These are phyloP conservation scores for Patellaria atrata DNA, from an alignment of 495 filamentous ascomycete genomes.

Conservation along the genomic window DNA sequence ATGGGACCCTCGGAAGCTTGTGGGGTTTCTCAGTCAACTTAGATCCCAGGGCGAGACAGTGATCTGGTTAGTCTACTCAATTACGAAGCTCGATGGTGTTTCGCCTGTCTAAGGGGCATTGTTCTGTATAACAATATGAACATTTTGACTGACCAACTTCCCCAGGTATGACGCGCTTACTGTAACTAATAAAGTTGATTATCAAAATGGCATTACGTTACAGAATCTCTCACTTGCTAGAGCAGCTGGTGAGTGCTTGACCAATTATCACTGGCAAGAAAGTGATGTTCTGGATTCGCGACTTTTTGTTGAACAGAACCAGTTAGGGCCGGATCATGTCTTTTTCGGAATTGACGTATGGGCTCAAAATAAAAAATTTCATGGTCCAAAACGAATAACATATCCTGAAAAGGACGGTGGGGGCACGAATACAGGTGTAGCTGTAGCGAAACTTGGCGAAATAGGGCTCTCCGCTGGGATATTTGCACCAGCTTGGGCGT, in stretches of 20 bases:
- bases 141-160: conserved; percentile 1
- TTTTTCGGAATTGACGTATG: conserved; percentile 29
- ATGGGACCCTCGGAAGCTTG: conserved; percentile 16
- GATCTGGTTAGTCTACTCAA: conserved; percentile 23
- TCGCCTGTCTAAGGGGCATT: too few species aligned
- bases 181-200: conserved; percentile 26
- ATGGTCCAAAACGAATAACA: conserved; percentile 15
- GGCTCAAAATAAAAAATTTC: conserved; percentile 13
- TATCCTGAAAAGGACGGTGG: conserved; percentile 19
- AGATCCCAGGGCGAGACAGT: conserved; percentile 21
- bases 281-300: conserved; percentile 14
- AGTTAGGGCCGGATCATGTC: conserved; percentile 16
- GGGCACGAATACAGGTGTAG: conserved; percentile 23
- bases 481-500: conserved; percentile 35
- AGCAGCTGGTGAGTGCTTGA: conserved; percentile 25
- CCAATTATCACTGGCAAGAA: conserved; percentile 31
- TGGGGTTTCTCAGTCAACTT: conserved; percentile 24
- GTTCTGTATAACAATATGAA: conserved; percentile 1
- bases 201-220: conserved; percentile 30
- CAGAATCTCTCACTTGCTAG: conserved; percentile 25
- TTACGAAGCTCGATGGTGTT: too few species aligned
- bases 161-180: conserved; percentile 32
- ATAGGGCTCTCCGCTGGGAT: conserved; percentile 25
- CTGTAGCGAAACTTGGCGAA: conserved; percentile 19
- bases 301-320: conserved; percentile 13